Conservation (phyloP, 768 basidiomycete species). For the Trametes coccinea region DNA sequence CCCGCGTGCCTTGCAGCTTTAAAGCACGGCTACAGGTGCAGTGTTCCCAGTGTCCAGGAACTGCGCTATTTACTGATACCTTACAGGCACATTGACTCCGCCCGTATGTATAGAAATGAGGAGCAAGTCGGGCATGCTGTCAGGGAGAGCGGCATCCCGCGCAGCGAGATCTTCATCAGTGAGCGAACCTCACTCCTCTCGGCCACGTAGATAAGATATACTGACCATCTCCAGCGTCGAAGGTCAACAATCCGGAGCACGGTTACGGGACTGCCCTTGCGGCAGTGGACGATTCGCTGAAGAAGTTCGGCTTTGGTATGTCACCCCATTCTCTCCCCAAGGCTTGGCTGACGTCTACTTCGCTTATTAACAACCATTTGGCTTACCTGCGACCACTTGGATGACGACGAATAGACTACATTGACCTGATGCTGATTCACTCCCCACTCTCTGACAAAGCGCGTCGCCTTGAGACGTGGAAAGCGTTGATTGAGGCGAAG, state of each 20-base stretch:
- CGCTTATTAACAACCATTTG: no score
- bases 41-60: no score
- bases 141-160: slow-evolving; percentile 66
- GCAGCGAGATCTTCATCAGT: slow-evolving; percentile 71
- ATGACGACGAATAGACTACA: slow-evolving; percentile 43
- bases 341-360: no score
- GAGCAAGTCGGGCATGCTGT: slow-evolving; percentile 79
- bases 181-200: slow-evolving; percentile 26
- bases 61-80: neutral
- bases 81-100: slow-evolving; percentile 59
- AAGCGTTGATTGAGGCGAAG: slow-evolving; percentile 64
- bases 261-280: slow-evolving; percentile 62
- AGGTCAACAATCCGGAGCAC: slow-evolving; percentile 56
- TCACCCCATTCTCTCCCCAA: no score
- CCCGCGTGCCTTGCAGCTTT: slow-evolving; percentile 61
- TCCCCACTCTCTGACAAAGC: slow-evolving; percentile 65
- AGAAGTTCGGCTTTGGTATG: slow-evolving; percentile 59
- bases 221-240: slow-evolving; percentile 52
- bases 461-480: slow-evolving; percentile 69
- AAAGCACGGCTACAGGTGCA: slow-evolving; percentile 62
- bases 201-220: neutral
- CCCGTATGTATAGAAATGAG: slow-evolving; percentile 60
- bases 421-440: slow-evolving; percentile 81
- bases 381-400: no score
- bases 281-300: slow-evolving; percentile 62